Percentiles rank a stretch among this genome's conserved stretches.
Conservation (phyloP, 2,329 filamentous ascomycete species). For the Aspergillus sp. region DNA sequence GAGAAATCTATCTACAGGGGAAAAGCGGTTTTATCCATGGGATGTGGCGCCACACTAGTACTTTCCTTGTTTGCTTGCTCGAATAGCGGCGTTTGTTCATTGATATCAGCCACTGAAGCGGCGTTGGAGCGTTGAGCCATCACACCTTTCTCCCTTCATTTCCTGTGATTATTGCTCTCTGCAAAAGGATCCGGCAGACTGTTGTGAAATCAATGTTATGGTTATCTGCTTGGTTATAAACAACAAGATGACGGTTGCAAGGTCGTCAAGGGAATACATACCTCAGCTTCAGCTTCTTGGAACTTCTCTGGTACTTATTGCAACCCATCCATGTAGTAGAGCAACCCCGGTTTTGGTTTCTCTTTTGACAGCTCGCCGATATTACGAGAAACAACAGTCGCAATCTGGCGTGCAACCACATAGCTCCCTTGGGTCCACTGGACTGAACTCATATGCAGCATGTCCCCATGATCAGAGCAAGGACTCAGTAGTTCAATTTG, state of each 20-base stretch:
- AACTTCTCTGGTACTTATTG: neutral
- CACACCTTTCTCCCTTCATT: neutral
- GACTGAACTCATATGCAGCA: neutral
- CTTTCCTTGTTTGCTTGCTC: neutral
- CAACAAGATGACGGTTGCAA: neutral
- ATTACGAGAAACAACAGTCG: neutral
- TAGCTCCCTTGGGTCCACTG: neutral
- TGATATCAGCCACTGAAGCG: neutral
- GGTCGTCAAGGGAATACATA: neutral
- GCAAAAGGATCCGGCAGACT: neutral
- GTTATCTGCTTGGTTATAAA: neutral
- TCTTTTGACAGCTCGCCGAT: constrained; percentile 1
- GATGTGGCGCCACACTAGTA: neutral
- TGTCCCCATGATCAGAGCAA: neutral
- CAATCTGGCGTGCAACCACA: neutral
- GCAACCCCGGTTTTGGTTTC: neutral
- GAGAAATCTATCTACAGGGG: neutral
- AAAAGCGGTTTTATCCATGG: neutral
- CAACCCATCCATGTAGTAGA: neutral
- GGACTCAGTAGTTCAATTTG: no score
- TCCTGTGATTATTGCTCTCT: neutral
- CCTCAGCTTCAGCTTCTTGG: neutral
- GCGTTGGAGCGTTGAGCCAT: neutral
- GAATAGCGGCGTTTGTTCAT: neutral
- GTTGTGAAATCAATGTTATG: neutral